A percentile compares a stretch with the other conserved stretches of the same genome.
phyloP scores from a whole-genome alignment of 257 asterid genomes.

The Solanum chmielewskii region DNA sequence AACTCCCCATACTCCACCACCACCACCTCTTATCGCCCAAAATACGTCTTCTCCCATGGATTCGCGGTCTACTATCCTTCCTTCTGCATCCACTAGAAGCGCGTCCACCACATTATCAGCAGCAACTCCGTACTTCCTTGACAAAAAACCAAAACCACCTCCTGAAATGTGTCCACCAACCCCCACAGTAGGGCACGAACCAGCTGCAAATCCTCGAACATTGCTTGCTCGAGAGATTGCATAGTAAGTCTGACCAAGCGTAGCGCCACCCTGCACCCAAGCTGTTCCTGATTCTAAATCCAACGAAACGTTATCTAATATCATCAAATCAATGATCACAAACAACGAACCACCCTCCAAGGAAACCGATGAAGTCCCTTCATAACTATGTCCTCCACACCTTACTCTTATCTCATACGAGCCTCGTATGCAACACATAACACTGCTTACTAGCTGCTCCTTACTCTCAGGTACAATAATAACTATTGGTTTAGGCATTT shows the following conservation, averaged over 20 bases:
- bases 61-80: slow-evolving; percentile 36
- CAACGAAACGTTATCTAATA: slow-evolving; percentile 23
- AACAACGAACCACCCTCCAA: slow-evolving; percentile 28
- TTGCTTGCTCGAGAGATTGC: slow-evolving; percentile 30
- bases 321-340: slow-evolving; percentile 55
- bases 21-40: slow-evolving; percentile 88
- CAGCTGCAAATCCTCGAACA: slow-evolving; percentile 45
- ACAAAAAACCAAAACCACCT: slow-evolving; percentile 62
- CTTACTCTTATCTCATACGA: slow-evolving; percentile 44
- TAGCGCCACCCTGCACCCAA: slow-evolving; percentile 76
- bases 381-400: slow-evolving; percentile 81
- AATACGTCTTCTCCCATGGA: slow-evolving; percentile 81
- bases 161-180: slow-evolving; percentile 65
- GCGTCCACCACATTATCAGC: slow-evolving; percentile 75
- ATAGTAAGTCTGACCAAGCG: slow-evolving; percentile 51
- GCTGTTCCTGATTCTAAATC: slow-evolving; percentile 25
- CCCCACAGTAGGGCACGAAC: slow-evolving; percentile 81
- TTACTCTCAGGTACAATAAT: slow-evolving; percentile 46
- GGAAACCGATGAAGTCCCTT: slow-evolving; percentile 51
- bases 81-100: slow-evolving; percentile 42
- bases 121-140: slow-evolving; percentile 63
- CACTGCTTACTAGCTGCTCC: slow-evolving; percentile 29
- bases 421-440: slow-evolving; percentile 30
- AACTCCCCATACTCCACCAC: slow-evolving; percentile 66
- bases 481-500: slow-evolving; percentile 43